A percentile compares a stretch with the other conserved stretches of the same genome.
Evolutionary conservation across 176 grass and related monocot species (phyloP).

Genomic region (Carex scoparia): DNA sequence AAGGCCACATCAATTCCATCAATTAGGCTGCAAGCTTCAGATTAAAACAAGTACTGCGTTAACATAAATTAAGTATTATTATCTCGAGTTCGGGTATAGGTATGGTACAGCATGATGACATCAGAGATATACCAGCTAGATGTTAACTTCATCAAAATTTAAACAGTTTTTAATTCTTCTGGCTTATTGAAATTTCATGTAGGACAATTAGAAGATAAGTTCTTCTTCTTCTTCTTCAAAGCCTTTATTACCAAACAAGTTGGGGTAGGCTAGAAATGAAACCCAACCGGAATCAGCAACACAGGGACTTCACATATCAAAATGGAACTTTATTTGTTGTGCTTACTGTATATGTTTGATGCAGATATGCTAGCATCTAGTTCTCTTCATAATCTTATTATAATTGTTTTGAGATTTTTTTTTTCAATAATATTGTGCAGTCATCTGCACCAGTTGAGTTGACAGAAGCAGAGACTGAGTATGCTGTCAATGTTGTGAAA

Average conservation of each 20-base stretch:
- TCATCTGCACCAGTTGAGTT: conserved; percentile 89
- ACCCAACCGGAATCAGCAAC: no score
- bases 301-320: no score
- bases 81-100: background rate
- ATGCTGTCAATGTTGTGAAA: conserved; percentile 93
- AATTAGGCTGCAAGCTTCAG: conserved; percentile 63
- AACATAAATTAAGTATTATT: conserved; percentile 7
- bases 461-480: conserved; percentile 97
- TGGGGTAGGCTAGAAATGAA: no score
- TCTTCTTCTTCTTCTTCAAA: no score
- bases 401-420: background rate
- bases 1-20: conserved; percentile 68
- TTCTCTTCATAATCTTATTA: background rate
- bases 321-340: background rate
- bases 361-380: background rate
- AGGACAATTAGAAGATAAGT: background rate
- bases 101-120: background rate
- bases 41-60: conserved; percentile 3
- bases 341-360: background rate
- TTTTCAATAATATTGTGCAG: conserved; percentile 34
- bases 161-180: background rate
- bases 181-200: background rate
- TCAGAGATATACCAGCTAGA: background rate
- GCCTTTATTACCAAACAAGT: no score
- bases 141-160: background rate